These are phyloP conservation scores for Fusarium nygamai DNA, from an alignment of 2,329 filamentous ascomycete genomes.

Conservation along the genomic window DNA sequence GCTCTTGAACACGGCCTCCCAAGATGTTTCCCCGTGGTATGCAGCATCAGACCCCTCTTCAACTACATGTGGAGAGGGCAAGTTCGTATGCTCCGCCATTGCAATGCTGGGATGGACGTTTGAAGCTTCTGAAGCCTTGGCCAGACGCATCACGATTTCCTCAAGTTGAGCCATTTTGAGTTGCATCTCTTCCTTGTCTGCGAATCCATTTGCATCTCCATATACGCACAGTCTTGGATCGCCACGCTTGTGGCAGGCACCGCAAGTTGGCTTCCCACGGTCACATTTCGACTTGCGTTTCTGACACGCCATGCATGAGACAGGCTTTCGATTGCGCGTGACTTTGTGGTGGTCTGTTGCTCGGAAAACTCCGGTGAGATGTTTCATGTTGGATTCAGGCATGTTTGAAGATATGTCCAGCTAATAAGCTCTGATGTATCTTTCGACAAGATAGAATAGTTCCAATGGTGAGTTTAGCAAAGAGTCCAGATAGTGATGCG, in stretches of 20 bases:
- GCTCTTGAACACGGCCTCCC: slow-evolving; percentile 54
- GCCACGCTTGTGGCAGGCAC: slow-evolving; percentile 52
- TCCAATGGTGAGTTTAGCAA: not conserved
- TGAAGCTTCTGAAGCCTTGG: slow-evolving; percentile 29
- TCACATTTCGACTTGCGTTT: slow-evolving; percentile 56
- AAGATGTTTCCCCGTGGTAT: slow-evolving; percentile 54
- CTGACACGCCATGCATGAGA: slow-evolving; percentile 56
- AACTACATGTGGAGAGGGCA: not conserved
- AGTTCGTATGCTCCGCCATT: not conserved
- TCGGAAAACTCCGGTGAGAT: slow-evolving; percentile 51
- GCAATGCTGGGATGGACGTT: not conserved
- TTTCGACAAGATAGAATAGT: not conserved
- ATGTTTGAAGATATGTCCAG: slow-evolving; percentile 16
- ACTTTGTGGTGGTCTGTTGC: slow-evolving; percentile 47
- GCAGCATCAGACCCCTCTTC: slow-evolving; percentile 26
- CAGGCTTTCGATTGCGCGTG: slow-evolving; percentile 53
- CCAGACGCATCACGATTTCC: slow-evolving; percentile 52
- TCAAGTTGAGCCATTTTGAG: slow-evolving; percentile 53
- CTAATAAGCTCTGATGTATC: not conserved
- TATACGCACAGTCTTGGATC: slow-evolving; percentile 49
- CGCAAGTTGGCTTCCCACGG: slow-evolving; percentile 51
- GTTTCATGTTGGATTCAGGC: slow-evolving; percentile 35
- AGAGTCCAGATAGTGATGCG: not conserved
- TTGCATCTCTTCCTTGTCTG: slow-evolving; percentile 50
- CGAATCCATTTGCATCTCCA: slow-evolving; percentile 27